These are phyloP conservation scores for Auricularia heimuer DNA, from an alignment of 768 basidiomycete species.

Conservation along the genomic window DNA sequence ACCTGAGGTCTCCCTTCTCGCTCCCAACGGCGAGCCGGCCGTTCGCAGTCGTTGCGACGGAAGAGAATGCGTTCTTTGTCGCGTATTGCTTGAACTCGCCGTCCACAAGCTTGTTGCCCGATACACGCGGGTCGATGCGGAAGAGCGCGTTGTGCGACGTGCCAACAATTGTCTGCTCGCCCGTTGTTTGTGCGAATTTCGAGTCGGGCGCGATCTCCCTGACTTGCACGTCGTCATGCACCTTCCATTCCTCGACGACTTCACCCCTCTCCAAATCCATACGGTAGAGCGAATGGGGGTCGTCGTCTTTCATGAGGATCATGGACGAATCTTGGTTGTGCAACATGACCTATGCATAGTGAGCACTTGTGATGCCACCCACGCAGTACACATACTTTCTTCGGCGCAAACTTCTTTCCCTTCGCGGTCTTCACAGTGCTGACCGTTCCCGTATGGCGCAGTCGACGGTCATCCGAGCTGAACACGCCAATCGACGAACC, in stretches of 20 bases:
- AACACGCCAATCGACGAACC: constrained; percentile 91
- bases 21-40: constrained; percentile 91
- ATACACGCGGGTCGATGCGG: constrained; percentile 93
- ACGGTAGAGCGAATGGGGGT: constrained; percentile 73
- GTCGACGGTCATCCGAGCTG: constrained; percentile 52
- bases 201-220: constrained; percentile 84
- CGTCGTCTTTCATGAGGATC: constrained; percentile 77
- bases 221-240: constrained; percentile 82
- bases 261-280: constrained; percentile 94
- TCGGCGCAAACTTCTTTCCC: constrained; percentile 77
- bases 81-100: constrained; percentile 93
- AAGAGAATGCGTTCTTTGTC: constrained; percentile 91
- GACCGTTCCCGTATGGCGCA: constrained; percentile 84
- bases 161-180: constrained; percentile 88
- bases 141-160: constrained; percentile 91
- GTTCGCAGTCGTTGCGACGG: constrained; percentile 74
- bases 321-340: constrained; percentile 95
- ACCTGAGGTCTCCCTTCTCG: constrained; percentile 90
- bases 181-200: constrained; percentile 91
- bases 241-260: constrained; percentile 97
- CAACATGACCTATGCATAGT: constrained; percentile 67
- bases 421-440: constrained; percentile 70
- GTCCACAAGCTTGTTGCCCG: constrained; percentile 88
- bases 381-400: constrained; percentile 45
- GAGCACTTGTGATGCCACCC: background rate